Base-by-base conservation (phyloP, 1,284 basidiomycete genomes). In the Papiliotrema fonsecae region DNA sequence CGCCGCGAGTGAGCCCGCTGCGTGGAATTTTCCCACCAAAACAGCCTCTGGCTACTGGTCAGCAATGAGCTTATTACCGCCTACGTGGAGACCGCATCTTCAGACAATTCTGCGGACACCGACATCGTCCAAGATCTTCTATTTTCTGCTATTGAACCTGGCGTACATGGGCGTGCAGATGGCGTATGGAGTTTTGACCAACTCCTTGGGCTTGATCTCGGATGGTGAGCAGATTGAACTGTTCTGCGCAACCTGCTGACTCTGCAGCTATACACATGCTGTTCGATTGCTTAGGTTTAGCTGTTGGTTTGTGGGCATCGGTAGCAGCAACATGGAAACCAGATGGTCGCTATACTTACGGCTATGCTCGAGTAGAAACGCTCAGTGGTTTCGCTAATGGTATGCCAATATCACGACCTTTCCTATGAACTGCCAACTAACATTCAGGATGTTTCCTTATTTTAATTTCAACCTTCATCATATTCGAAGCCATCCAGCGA, bases 311-410 rank as follows among this genome's bases (percentile, higher is more conserved):
- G 1, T 85, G 97, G 55, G 96, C 96, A 2, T 93, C 89, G 24
- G 89, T 99, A 11, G 97, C 97, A 86, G 90, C 93, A 1, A 92
- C 87, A 4, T 98, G 96, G 96, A 85, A 88, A 38, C 88, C 90
- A 1, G 93, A 98, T 73, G 85, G 87, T 57, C 79, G 83, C 21
- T 98, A 94, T 73, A 97, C 96, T 9, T 98, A 96, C 68, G 96
- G 94, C 19, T 98, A 96, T 72, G 85, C 87, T 2, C 83, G 96
- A n/a, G 93, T 98, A n/a, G 96, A 99, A 74, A 97, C 96, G 0
- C 75, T 99, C 18, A 97, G 92, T 11, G 96, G 96, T 2, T 99
- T 98, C 66, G 92, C 94, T 5, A 99, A 99, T 68, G 96, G 94
- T 36, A 84, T 50, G 62, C 49, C 18, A 10, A 10, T 3, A 11